Evolutionary conservation across 768 basidiomycete genomes (phyloP).

Genomic region (Boletus insuetus): DNA sequence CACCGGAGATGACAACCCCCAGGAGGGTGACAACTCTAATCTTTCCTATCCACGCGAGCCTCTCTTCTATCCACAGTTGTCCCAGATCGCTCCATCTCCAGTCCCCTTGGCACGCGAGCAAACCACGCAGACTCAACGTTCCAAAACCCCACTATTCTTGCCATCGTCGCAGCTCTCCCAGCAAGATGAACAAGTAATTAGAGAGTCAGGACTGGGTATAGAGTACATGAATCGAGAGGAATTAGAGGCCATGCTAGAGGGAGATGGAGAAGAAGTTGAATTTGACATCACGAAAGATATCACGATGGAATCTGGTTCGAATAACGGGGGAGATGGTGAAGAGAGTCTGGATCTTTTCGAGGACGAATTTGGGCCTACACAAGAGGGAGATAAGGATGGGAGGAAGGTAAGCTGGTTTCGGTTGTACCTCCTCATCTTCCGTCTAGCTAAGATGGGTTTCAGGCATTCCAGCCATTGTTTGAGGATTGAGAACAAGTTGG

Average conservation of each 20-base stretch:
- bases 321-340: constrained; percentile 8
- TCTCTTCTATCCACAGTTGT: constrained; percentile 26
- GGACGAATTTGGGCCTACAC: constrained; percentile 34
- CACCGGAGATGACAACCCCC: not conserved
- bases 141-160: constrained; percentile 37
- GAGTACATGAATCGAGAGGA: constrained; percentile 66
- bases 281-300: constrained; percentile 15
- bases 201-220: constrained; percentile 61
- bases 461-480: constrained; percentile 34
- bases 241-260: constrained; percentile 44
- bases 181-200: constrained; percentile 50
- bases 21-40: not conserved
- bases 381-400: constrained; percentile 21
- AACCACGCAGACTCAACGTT: constrained; percentile 6
- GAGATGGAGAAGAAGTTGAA: constrained; percentile 34
- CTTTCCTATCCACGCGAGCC: constrained; percentile 12
- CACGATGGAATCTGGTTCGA: not conserved
- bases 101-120: not conserved
- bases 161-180: constrained; percentile 62
- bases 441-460: not conserved
- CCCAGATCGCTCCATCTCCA: constrained; percentile 16
- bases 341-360: constrained; percentile 31
- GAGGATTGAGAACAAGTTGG: constrained; percentile 24
- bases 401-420: constrained; percentile 22
- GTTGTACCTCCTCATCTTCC: not conserved